These are phyloP conservation scores for Bipolaris bicolor DNA, from an alignment of 2,329 filamentous ascomycete genomes.

Conservation along the genomic window DNA sequence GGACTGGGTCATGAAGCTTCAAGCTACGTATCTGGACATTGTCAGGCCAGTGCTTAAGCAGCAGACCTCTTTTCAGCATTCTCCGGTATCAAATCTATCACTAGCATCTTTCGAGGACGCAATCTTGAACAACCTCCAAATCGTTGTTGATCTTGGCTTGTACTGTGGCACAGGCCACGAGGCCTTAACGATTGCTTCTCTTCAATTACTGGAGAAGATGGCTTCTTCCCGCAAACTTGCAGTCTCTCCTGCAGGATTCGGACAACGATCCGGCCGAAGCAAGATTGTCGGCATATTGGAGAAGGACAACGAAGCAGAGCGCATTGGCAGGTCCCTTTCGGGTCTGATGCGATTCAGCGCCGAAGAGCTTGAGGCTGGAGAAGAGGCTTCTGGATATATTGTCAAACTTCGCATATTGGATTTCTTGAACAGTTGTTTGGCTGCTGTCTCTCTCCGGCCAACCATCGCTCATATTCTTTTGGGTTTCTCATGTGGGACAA, in stretches of 20 bases:
- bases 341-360: slow-evolving; percentile 68
- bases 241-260: slow-evolving; percentile 68
- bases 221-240: slow-evolving; percentile 83
- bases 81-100: slow-evolving; percentile 73
- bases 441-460: slow-evolving; percentile 74
- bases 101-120: slow-evolving; percentile 93
- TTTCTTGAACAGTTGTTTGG: slow-evolving; percentile 81
- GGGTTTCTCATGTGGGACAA: slow-evolving; percentile 80
- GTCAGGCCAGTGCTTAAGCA: slow-evolving; percentile 78
- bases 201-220: slow-evolving; percentile 84
- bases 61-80: slow-evolving; percentile 64
- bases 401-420: slow-evolving; percentile 86
- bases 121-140: slow-evolving; percentile 76
- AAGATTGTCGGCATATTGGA: slow-evolving; percentile 89
- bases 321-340: slow-evolving; percentile 76
- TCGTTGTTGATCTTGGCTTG: slow-evolving; percentile 82
- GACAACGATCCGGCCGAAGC: slow-evolving; percentile 71
- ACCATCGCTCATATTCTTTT: slow-evolving; percentile 90
- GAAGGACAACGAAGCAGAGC: slow-evolving; percentile 76
- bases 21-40: slow-evolving; percentile 89
- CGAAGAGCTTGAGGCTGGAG: slow-evolving; percentile 75
- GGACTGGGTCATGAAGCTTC: slow-evolving; percentile 80
- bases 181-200: slow-evolving; percentile 77
- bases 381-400: slow-evolving; percentile 73
- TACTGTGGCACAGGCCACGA: slow-evolving; percentile 87